Evolutionary conservation across 257 asterid species (phyloP).

Genomic region (Solanum chmielewskii): DNA sequence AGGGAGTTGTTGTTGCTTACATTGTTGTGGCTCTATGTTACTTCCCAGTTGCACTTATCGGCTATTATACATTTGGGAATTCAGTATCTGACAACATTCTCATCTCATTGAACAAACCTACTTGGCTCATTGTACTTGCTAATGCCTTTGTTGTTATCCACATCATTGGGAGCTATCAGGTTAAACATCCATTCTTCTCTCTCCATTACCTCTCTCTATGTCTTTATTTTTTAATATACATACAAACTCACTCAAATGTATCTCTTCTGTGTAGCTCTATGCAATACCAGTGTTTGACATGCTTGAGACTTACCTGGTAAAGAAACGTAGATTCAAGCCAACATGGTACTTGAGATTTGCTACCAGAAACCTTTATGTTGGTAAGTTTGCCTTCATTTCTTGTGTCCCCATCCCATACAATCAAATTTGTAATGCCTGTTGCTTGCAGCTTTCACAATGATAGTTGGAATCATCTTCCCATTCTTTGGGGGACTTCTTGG

Average conservation of each 20-base stretch:
- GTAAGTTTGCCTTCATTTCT: slow-evolving; percentile 4
- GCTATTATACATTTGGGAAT: slow-evolving; percentile 73
- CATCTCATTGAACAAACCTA: slow-evolving; percentile 41
- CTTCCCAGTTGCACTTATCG: slow-evolving; percentile 83
- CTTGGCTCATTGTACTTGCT: slow-evolving; percentile 89
- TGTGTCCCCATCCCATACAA: too few relatives aligned
- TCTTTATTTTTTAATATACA: slow-evolving; percentile 3
- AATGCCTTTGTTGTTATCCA: slow-evolving; percentile 81
- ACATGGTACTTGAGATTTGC: slow-evolving; percentile 18
- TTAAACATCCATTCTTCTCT: too few relatives aligned
- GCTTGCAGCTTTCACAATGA: slow-evolving; percentile 11
- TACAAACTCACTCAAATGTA: slow-evolving; percentile 14
- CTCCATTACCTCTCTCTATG: not conserved
- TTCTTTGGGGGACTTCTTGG: slow-evolving; percentile 40
- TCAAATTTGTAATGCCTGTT: not conserved
- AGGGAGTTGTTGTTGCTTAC: slow-evolving; percentile 81
- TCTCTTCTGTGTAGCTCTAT: slow-evolving; percentile 5
- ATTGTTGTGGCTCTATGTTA: slow-evolving; percentile 83
- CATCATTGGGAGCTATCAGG: slow-evolving; percentile 98
- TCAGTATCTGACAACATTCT: slow-evolving; percentile 51
- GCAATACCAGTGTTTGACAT: slow-evolving; percentile 42
- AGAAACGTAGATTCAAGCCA: slow-evolving; percentile 22
- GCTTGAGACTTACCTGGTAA: slow-evolving; percentile 36
- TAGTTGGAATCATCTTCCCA: slow-evolving; percentile 24
- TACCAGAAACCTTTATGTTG: slow-evolving; percentile 21